Evolutionary conservation across 768 basidiomycete species (phyloP).

Genomic region (Piloderma croceum): DNA sequence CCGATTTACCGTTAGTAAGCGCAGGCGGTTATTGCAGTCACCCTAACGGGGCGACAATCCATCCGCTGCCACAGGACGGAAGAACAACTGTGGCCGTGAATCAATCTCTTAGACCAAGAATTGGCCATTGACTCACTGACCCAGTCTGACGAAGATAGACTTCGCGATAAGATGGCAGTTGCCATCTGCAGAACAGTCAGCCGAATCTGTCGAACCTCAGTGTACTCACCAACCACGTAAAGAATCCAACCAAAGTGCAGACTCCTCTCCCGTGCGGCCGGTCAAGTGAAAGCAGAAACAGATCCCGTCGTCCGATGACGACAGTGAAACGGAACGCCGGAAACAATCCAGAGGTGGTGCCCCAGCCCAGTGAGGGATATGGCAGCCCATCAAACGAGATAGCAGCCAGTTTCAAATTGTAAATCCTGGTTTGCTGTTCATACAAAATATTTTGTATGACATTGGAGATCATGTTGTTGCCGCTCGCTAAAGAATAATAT

Average conservation of each 20-base stretch:
- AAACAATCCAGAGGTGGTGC: constrained; percentile 35
- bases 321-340: constrained; percentile 53
- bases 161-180: too few species aligned
- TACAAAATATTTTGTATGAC: too few species aligned
- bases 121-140: constrained; percentile 38
- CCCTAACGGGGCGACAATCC: too few species aligned
- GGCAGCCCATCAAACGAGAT: constrained; percentile 72
- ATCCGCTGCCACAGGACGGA: too few species aligned
- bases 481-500: too few species aligned
- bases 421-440: too few species aligned
- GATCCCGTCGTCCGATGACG: constrained; percentile 43
- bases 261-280: constrained; percentile 46
- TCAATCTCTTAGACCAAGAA: background rate
- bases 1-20: constrained; percentile 9
- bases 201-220: constrained; percentile 17
- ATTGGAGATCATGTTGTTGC: background rate
- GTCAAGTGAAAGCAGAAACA: constrained; percentile 46
- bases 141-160: constrained; percentile 5
- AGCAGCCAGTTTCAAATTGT: constrained; percentile 60
- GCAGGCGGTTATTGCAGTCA: too few species aligned
- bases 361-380: constrained; percentile 44
- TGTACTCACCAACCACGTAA: constrained; percentile 16
- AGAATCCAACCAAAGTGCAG: constrained; percentile 35
- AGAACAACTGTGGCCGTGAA: too few species aligned
- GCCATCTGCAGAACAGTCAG: constrained; percentile 12